Conservation (phyloP, 352 stramenopile genomes). For the Phytophthora fragariae region DNA sequence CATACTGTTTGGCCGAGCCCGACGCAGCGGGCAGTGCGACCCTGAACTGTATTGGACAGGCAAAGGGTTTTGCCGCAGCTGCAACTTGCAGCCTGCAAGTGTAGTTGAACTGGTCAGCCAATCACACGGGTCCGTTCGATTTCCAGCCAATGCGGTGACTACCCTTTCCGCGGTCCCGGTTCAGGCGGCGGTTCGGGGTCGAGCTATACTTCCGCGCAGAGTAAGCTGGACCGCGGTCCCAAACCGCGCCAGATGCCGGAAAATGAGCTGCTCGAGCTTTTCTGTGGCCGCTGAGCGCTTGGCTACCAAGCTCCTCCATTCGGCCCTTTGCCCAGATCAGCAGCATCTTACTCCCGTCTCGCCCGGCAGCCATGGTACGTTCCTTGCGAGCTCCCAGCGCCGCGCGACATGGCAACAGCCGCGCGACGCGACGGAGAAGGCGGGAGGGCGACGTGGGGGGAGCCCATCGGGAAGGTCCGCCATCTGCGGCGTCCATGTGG, state of each 20-base stretch:
- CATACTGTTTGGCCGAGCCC: neutral
- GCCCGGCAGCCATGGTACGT: constrained; percentile 56
- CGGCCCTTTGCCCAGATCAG: constrained; percentile 43
- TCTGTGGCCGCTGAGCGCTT: constrained; percentile 40
- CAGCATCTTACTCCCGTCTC: constrained; percentile 49
- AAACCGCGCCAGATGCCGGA: constrained; percentile 19
- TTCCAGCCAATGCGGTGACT: neutral
- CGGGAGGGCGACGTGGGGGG: neutral
- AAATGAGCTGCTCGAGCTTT: constrained; percentile 24
- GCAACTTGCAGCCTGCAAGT: neutral
- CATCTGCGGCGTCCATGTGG: constrained; percentile 24
- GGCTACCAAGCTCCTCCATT: constrained; percentile 40
- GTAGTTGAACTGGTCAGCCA: constrained; percentile 9
- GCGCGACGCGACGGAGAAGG: neutral
- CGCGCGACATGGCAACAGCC: constrained; percentile 7
- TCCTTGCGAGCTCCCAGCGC: constrained; percentile 11
- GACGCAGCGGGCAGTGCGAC: neutral
- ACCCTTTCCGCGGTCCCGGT: constrained; percentile 16
- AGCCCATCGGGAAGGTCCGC: neutral
- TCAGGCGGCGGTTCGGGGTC: constrained; percentile 3
- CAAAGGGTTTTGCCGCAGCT: too few species aligned
- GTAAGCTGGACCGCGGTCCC: constrained; percentile 23
- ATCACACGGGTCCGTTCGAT: neutral
- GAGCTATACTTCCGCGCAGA: constrained; percentile 6
- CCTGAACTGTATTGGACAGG: neutral